Evolutionary conservation across 1,284 basidiomycete species (phyloP), one percentile per base, ranked within the genome.

Genomic region (Fomes fomentarius): DNA sequence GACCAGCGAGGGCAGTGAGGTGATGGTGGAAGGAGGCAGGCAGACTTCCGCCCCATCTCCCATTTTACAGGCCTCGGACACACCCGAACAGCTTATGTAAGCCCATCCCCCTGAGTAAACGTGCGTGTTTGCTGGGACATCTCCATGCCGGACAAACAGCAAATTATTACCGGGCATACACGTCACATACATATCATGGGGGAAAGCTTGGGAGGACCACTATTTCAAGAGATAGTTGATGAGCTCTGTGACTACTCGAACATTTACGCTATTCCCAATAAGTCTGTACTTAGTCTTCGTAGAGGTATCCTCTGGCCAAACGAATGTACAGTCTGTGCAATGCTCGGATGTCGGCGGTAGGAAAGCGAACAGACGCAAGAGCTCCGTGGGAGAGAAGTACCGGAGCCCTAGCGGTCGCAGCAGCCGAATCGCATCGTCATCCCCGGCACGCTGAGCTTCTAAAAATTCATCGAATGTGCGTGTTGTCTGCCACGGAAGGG

Each of bases 231-330:
- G 69, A 67, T 83, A 84, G 22, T 77, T 69, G 34, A 88, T 76
- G 33, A 88, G 72, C 47, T 74, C 69, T 40, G 76, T 73, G 2
- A 89, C 84, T 4, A 91, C 88, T 50, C 75, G 74, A 3, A 91
- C 86, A 70, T 91, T 91, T 6, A 91, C 83, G 56, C 89, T 91
- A 66, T 92, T 92, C 21, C 90, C 90, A 56, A 92, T 85, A 25
- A 91, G 71, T 40, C 82, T 79, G 61, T 92, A 91, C 63, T 83
- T 83, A 9, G 84, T 82, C 68, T 87, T 91, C 1, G 63, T 76
- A 2, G 85, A 84, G 8, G 89, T 69, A 3, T 66, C 66, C 11
- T 68, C 62, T 3, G 89, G 89, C 88, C 88, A 92, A 24, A 65
- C 50, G 62, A 89, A 87, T 12, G 56, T 39, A n/a, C 52, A 17